Conservation (phyloP, 2,329 filamentous ascomycete genomes). For the Didymella lethalis region DNA sequence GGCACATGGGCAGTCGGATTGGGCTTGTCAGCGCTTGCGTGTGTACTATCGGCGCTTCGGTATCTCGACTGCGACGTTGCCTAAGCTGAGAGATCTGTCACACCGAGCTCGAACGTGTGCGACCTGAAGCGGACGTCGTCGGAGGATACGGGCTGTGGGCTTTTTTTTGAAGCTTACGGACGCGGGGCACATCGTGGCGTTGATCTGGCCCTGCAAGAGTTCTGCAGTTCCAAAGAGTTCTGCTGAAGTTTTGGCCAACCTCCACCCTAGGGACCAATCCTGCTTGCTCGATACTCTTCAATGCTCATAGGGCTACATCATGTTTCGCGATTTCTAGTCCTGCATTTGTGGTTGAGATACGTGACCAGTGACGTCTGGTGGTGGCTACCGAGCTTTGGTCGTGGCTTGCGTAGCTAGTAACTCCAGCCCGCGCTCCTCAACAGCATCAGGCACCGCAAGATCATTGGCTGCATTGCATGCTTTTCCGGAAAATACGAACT, state of each 20-base stretch:
- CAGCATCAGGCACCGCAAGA: conserved; percentile 13
- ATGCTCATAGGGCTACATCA: not conserved
- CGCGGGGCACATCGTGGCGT: conserved; percentile 2
- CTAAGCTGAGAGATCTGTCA: conserved; percentile 2
- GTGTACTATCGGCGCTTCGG: conserved; percentile 16
- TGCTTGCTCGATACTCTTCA: not conserved
- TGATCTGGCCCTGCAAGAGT: not conserved
- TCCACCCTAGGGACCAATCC: not conserved
- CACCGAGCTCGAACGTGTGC: not conserved
- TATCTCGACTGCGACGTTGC: conserved; percentile 7
- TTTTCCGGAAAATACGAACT: not conserved
- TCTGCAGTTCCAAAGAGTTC: not conserved
- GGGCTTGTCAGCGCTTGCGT: conserved; percentile 17
- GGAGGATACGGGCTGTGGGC: not conserved
- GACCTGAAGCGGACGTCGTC: conserved; percentile 4
- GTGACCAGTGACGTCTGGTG: conserved; percentile 8
- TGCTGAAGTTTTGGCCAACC: not conserved
- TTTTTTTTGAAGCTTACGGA: not conserved
- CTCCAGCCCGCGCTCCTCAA: conserved; percentile 11
- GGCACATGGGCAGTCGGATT: conserved; percentile 6
- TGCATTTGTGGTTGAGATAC: conserved; percentile 1
- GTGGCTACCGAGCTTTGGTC: conserved; percentile 1
- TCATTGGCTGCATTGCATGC: conserved; percentile 10
- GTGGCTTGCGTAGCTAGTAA: conserved; percentile 17
- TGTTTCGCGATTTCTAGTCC: conserved; percentile 2